Conservation (phyloP, 2,329 filamentous ascomycete genomes). For the Diplodia scrobiculata region DNA sequence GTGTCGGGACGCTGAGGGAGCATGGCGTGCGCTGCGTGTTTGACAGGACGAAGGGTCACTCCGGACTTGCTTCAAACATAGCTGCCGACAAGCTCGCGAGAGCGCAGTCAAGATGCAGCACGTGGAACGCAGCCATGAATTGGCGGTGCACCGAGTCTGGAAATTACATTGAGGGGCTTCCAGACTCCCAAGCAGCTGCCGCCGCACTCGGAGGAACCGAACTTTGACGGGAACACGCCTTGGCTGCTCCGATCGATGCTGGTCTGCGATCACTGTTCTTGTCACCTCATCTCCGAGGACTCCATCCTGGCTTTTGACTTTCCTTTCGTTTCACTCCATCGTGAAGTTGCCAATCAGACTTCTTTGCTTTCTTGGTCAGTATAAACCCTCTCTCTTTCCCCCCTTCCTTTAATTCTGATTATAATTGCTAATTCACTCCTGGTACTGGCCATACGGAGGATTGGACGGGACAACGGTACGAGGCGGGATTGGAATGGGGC, state of each 20-base stretch:
- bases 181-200: background rate
- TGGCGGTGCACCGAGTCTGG: background rate
- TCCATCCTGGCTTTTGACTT: no score
- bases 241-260: background rate
- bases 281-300: no score
- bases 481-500: background rate
- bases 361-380: background rate
- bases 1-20: background rate
- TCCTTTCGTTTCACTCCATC: background rate
- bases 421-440: background rate
- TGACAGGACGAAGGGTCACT: background rate
- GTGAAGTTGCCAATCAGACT: background rate
- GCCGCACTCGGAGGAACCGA: background rate
- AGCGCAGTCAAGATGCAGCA: background rate
- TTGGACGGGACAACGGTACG: background rate
- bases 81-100: background rate
- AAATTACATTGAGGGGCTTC: background rate
- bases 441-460: background rate
- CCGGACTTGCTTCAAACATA: background rate
- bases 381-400: background rate
- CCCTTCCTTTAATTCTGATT: background rate
- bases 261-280: background rate
- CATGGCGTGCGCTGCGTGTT: background rate
- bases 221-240: background rate
- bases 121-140: fast-evolving